Percentiles rank a stretch among this genome's conserved stretches.
Conservation (phyloP, 352 stramenopile species). For the Phytophthora kernoviae region DNA sequence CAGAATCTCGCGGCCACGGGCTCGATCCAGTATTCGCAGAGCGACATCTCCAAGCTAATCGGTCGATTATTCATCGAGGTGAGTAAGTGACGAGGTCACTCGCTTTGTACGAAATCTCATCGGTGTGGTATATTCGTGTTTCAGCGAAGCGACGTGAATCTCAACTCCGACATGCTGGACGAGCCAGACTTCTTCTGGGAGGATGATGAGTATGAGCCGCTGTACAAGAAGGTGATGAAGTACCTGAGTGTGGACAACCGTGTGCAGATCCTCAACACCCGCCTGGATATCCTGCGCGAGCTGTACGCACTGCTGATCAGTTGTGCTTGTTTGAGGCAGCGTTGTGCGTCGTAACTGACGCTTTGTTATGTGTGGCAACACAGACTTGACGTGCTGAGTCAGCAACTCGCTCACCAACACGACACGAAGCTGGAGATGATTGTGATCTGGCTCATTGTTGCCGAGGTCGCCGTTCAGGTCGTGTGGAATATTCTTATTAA, state of each 20-base stretch:
- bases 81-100: neutral
- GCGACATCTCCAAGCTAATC: constrained; percentile 92
- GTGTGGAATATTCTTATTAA: constrained; percentile 92
- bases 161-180: constrained; percentile 95
- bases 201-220: constrained; percentile 91
- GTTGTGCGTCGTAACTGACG: neutral
- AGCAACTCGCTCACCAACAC: constrained; percentile 91
- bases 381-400: constrained; percentile 91
- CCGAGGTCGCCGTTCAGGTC: constrained; percentile 89
- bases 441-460: constrained; percentile 94
- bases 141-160: constrained; percentile 92
- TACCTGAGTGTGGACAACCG: constrained; percentile 94
- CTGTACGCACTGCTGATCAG: constrained; percentile 53
- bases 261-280: constrained; percentile 93
- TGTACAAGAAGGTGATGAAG: constrained; percentile 92
- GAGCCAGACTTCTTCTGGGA: constrained; percentile 96
- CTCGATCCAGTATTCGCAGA: constrained; percentile 91
- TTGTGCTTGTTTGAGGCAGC: neutral
- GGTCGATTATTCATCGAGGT: constrained; percentile 91
- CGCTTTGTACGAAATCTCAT: constrained; percentile 3
- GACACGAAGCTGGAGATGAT: constrained; percentile 93
- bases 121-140: constrained; percentile 6
- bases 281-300: constrained; percentile 93
- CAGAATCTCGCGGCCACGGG: constrained; percentile 87
- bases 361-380: neutral